Base-by-base conservation (phyloP, 2,329 filamentous ascomycete genomes). In the Phyllosticta citrichinensis region DNA sequence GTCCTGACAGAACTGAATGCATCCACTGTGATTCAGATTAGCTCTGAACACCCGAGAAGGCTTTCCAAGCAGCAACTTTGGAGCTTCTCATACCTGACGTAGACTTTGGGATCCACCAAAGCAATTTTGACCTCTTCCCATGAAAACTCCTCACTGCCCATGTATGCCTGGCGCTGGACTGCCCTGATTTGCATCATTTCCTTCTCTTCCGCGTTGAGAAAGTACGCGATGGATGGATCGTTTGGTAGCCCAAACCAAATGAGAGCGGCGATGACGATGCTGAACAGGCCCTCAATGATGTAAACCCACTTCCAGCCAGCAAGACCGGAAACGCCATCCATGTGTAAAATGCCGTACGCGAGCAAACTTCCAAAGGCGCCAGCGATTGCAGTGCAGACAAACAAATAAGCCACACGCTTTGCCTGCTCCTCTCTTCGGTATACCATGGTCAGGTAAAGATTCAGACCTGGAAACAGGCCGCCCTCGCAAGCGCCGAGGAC, bases 1-100 rank as follows among this genome's bases (percentile, higher is more conserved):
- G 62, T 81, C 78, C 62, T 79, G 76, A 57, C 78, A 81, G 67
- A 83, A 81, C 55, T 81, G 79, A 19, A 79, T 79, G 24, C 70
- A 63, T 5, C 75, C 77, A 61, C 63, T 80, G 54, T 50, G 17
- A 19, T 52, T 30, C 3, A 8, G 5, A 6, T 60, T 17, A 60
- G 58, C 40, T 19, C 19, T 27, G 2, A 20, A 6, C 33, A 25
- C 6, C 14, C 19, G 12, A 19, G 5, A 5, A 5, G 12, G 1
- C 5, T 3, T 40, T 47, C 10, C 12, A 24, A 3, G 14, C 5
- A 27, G 14, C 52, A 25, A 51, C 1, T 51, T n/a, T 51, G 19
- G 17, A 12, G 17, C n/a, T 47, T n/a, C 9, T 14, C 3, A 14
- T 50, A 56, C 58, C 58, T 60, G 17, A 83, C 69, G 60, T 78